Conservation (phyloP, 2,329 filamentous ascomycete genomes). For the Beauveria medogensis region DNA sequence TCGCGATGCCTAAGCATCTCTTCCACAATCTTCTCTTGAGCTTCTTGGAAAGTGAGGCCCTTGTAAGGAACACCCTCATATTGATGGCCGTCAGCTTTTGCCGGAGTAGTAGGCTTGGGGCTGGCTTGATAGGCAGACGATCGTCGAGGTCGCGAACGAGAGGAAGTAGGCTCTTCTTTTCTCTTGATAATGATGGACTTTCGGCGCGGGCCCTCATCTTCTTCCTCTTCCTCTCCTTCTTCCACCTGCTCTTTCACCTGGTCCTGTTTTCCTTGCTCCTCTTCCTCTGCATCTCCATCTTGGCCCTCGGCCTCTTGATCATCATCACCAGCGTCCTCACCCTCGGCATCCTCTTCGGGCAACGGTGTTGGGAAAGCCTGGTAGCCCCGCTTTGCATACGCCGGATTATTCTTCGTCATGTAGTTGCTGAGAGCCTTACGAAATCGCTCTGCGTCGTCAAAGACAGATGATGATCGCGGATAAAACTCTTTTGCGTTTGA, state of each 20-base stretch:
- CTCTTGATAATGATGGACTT: conserved; percentile 32
- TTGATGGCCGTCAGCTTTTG: conserved; percentile 39
- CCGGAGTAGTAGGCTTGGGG: conserved; percentile 28
- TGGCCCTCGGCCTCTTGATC: conserved; percentile 15
- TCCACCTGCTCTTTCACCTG: conserved; percentile 20
- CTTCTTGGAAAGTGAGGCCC: conserved; percentile 71
- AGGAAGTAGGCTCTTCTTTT: conserved; percentile 15
- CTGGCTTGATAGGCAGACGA: conserved; percentile 24
- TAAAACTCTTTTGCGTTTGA: conserved; percentile 83
- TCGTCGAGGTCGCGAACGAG: conserved; percentile 27
- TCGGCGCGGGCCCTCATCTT: conserved; percentile 17
- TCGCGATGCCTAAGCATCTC: conserved; percentile 64
- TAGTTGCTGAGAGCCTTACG: conserved; percentile 80
- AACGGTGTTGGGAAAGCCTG: conserved; percentile 66
- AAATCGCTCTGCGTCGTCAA: conserved; percentile 78
- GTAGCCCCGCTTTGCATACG: conserved; percentile 63
- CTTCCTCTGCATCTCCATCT: conserved; percentile 19
- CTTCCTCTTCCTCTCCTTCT: conserved; percentile 24
- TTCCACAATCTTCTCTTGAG: conserved; percentile 76
- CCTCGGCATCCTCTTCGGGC: conserved; percentile 39
- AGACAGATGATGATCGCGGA: conserved; percentile 61
- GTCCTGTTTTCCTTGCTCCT: conserved; percentile 20
- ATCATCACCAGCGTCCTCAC: conserved; percentile 21
- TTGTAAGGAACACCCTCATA: conserved; percentile 55
- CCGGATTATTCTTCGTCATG: conserved; percentile 81